These are phyloP conservation scores for Neurospora hispaniola DNA, from an alignment of 495 filamentous ascomycete genomes.

Conservation along the genomic window DNA sequence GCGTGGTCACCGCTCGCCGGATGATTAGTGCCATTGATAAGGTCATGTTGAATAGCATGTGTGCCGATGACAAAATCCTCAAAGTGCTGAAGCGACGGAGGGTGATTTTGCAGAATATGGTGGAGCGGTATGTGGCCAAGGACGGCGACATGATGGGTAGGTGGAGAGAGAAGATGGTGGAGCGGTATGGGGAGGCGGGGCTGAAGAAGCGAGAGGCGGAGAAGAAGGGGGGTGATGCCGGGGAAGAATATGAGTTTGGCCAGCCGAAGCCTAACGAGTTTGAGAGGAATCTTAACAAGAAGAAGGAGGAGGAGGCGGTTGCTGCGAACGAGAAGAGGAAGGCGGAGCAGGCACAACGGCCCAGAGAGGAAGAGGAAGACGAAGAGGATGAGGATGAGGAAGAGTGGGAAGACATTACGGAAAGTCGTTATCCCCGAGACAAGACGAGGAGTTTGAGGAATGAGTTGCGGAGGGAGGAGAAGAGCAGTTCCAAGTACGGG, in stretches of 20 bases:
- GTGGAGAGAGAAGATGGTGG: conserved; percentile 4
- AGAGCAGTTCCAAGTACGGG: not conserved
- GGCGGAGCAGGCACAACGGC: not conserved
- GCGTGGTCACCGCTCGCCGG: conserved; percentile 28
- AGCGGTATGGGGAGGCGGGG: not conserved
- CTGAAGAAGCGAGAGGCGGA: not conserved
- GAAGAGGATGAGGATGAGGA: not conserved
- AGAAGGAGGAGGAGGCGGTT: not conserved
- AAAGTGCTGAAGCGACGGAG: conserved; percentile 17
- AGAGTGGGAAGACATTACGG: not conserved
- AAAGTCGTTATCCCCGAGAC: not conserved
- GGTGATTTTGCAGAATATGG: conserved; percentile 19
- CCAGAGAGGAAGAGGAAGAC: not conserved
- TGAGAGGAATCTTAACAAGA: not conserved
- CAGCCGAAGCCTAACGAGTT: not conserved
- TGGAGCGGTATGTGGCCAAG: conserved; percentile 17
- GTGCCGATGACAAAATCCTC: not conserved
- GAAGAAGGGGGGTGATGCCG: not conserved
- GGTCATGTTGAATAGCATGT: conserved; percentile 16
- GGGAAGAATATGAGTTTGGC: not conserved
- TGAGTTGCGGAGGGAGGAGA: not conserved
- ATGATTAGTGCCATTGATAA: conserved; percentile 32
- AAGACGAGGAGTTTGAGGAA: not conserved
- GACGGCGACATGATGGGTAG: conserved; percentile 1
- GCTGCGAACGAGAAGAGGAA: not conserved